Conservation (phyloP, 768 basidiomycete genomes). For the Xerocomus brunneocitrinus region DNA sequence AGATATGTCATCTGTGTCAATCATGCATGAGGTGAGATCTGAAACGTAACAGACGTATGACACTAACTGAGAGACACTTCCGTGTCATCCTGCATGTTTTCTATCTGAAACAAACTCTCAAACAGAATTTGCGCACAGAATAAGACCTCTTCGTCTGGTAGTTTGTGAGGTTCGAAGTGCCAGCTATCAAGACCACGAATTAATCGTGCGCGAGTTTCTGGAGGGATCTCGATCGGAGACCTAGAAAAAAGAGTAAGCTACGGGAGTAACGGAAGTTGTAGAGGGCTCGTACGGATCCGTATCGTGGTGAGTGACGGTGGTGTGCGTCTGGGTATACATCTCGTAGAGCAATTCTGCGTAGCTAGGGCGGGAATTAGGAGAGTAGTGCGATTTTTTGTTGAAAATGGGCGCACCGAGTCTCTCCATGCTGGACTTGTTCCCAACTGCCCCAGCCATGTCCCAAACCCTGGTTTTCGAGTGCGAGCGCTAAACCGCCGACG, state of each 20-base stretch:
- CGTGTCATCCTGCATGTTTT: constrained; percentile 61
- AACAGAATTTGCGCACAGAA: constrained; percentile 83
- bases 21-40: constrained; percentile 14
- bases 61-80: constrained; percentile 57
- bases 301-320: constrained; percentile 56
- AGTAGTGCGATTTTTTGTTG: not conserved
- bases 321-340: constrained; percentile 77
- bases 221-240: constrained; percentile 44
- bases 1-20: constrained; percentile 60
- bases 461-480: constrained; percentile 55
- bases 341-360: constrained; percentile 82
- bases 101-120: constrained; percentile 75
- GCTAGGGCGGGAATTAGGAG: constrained; percentile 31
- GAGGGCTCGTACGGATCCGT: constrained; percentile 22
- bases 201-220: constrained; percentile 53
- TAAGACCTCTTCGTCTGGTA: constrained; percentile 78
- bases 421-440: constrained; percentile 45
- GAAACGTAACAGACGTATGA: constrained; percentile 17
- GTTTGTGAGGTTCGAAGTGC: constrained; percentile 86
- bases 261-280: not conserved
- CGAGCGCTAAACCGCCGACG: constrained; percentile 82
- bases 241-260: constrained; percentile 29
- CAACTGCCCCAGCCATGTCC: constrained; percentile 71
- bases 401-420: constrained; percentile 43
- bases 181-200: constrained; percentile 70